These are phyloP conservation scores for Lachnellula suecica DNA, from an alignment of 2,329 filamentous ascomycete genomes.

Conservation along the genomic window DNA sequence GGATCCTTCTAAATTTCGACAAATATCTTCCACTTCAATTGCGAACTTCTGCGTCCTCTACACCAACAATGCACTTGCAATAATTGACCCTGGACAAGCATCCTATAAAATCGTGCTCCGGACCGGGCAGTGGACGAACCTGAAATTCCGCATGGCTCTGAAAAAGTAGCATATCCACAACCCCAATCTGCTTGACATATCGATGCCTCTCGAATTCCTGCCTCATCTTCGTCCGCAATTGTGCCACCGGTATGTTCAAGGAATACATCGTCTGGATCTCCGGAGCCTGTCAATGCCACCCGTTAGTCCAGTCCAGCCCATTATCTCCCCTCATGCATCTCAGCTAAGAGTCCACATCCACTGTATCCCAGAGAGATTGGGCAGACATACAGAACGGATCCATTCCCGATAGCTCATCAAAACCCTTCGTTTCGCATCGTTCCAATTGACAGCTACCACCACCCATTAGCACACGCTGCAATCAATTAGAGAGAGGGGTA, in stretches of 20 bases:
- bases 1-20: background rate
- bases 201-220: conserved; percentile 96
- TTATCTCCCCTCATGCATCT: background rate
- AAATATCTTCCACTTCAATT: background rate
- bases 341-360: background rate
- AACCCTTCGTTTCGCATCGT: conserved; percentile 84
- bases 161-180: conserved; percentile 86
- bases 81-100: too few species aligned
- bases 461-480: conserved; percentile 43
- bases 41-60: too few species aligned
- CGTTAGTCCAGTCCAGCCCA: conserved; percentile 13
- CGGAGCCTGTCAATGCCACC: conserved; percentile 64
- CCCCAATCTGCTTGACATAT: conserved; percentile 84
- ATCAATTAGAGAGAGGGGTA: conserved; percentile 1
- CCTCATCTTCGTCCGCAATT: conserved; percentile 87
- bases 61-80: too few species aligned
- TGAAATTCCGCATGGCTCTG: conserved; percentile 94
- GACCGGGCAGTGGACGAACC: conserved; percentile 49
- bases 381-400: conserved; percentile 80
- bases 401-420: conserved; percentile 90
- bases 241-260: conserved; percentile 81
- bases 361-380: background rate
- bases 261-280: conserved; percentile 98
- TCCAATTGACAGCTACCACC: conserved; percentile 77
- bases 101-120: background rate